Conservation (phyloP, 805 yeast genomes). For the Starmerella ratchasimensis region DNA sequence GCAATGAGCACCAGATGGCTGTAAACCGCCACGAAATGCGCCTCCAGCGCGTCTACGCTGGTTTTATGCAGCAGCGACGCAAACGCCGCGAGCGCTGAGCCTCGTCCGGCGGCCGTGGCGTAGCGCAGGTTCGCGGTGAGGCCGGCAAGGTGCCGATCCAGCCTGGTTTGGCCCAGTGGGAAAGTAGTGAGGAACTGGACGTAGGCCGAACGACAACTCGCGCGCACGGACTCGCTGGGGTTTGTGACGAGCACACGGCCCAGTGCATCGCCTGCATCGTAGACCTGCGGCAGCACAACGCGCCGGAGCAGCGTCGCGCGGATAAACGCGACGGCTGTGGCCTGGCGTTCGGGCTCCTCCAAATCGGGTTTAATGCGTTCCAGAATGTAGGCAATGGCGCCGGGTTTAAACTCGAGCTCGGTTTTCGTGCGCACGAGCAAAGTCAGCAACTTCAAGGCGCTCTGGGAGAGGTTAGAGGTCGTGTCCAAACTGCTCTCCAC, state of each 20-base stretch:
- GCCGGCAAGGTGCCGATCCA: constrained; percentile 71
- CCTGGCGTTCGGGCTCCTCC: constrained; percentile 79
- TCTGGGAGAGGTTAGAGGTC: constrained; percentile 64
- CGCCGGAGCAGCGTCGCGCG: constrained; percentile 64
- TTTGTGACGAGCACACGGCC: constrained; percentile 80
- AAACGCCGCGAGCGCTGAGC: constrained; percentile 79
- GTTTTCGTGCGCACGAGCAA: constrained; percentile 51
- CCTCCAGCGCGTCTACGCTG: constrained; percentile 32
- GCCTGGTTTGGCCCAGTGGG: constrained; percentile 77
- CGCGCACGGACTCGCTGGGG: constrained; percentile 69
- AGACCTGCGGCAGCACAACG: constrained; percentile 71
- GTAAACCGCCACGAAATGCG: constrained; percentile 54
- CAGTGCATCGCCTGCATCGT: constrained; percentile 72
- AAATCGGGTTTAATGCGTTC: constrained; percentile 69
- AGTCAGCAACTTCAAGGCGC: constrained; percentile 51
- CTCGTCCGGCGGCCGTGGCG: constrained; percentile 74
- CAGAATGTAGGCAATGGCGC: constrained; percentile 60
- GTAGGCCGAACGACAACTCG: constrained; percentile 68
- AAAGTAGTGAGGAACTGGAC: constrained; percentile 82
- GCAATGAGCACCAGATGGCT: constrained; percentile 67
- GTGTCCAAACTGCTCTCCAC: constrained; percentile 68
- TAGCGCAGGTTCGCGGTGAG: constrained; percentile 70
- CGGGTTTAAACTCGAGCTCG: constrained; percentile 50
- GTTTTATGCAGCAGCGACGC: constrained; percentile 57
- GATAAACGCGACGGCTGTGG: constrained; percentile 72